Conservation (phyloP, 176 grass and related monocot genomes). For the Oryza rufipogon region DNA sequence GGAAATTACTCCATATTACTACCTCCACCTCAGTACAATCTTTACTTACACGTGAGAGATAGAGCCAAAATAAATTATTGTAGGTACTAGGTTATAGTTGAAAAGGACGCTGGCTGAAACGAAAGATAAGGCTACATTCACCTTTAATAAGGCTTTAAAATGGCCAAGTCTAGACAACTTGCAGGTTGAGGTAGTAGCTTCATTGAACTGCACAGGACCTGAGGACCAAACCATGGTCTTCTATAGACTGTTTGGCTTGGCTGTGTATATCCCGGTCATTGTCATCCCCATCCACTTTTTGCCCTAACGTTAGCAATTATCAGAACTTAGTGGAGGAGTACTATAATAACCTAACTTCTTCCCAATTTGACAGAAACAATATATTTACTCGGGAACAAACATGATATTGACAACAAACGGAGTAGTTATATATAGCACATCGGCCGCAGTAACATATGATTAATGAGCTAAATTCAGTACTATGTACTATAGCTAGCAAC, state of each 20-base stretch:
- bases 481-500: not conserved
- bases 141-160: too few species aligned
- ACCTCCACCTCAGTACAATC: too few species aligned
- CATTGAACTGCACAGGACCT: not conserved
- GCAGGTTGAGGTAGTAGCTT: not conserved
- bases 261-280: not conserved
- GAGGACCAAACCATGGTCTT: too few species aligned
- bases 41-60: not conserved
- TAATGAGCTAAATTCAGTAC: not conserved
- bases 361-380: not conserved
- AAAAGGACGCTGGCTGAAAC: not conserved
- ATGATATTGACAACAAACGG: not conserved
- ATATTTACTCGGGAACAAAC: not conserved
- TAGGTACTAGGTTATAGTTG: slow-evolving; percentile 18
- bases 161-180: too few species aligned
- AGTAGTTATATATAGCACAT: not conserved
- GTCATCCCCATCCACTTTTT: not conserved
- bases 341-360: not conserved
- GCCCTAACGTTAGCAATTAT: not conserved
- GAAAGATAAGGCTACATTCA: not conserved
- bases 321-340: not conserved
- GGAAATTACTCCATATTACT: too few species aligned
- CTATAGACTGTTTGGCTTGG: not conserved
- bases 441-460: not conserved
- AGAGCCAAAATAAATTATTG: not conserved